Evolutionary conservation across 2,329 filamentous ascomycete species (phyloP), one percentile per base, ranked within the genome.

Genomic region (Hymenoscyphus salicellus): DNA sequence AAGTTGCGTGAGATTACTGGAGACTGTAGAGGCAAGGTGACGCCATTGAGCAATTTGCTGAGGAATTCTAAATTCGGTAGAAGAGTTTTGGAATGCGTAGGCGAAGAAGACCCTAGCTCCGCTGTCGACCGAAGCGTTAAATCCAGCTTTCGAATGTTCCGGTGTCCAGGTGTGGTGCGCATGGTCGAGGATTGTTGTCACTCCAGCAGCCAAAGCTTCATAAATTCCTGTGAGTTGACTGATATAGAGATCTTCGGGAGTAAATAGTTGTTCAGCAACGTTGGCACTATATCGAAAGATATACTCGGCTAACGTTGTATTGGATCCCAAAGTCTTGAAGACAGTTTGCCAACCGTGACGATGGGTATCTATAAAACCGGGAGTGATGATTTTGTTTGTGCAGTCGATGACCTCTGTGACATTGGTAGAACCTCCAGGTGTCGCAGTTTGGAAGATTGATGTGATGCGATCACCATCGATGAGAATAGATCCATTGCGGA

Each of bases 291-390:
- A 38, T 3, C 30, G 20, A 4, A 33, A 10, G 14, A n/a, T n/a
- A 38, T 61, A 61, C 26, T 61, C 58, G 1, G 30, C 28, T 17
- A 61, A 67, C 3, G 74, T 73, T 5, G 80, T 70, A 62, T 79
- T 70, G 0, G 74, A 74, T 69, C 75, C 75, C n/a, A 75, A 67
- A 0, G 75, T 76, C 62, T 76, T 76, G 20, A 78, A 67, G 64
- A 76, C 74, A 1, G 76, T 77, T 66, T 68, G 64, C 66, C 65
- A 68, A 20, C n/a, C 17, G 49, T 63, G 62, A 28, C 77, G 73
- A 59, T 77, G 76, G 0, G 75, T 77, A 64, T 77, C 76, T n/a
- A 77, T 66, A 58, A 77, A 77, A 7, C 76, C 76, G 1, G 76
- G 74, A 3, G 71, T 73, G 30, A 77, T 70, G 28, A 77, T 72